A percentile compares a stretch with the other conserved stretches of the same genome.
Evolutionary conservation across 2,329 filamentous ascomycete genomes (phyloP).

Genomic region (Myriosclerotinia curreyana): DNA sequence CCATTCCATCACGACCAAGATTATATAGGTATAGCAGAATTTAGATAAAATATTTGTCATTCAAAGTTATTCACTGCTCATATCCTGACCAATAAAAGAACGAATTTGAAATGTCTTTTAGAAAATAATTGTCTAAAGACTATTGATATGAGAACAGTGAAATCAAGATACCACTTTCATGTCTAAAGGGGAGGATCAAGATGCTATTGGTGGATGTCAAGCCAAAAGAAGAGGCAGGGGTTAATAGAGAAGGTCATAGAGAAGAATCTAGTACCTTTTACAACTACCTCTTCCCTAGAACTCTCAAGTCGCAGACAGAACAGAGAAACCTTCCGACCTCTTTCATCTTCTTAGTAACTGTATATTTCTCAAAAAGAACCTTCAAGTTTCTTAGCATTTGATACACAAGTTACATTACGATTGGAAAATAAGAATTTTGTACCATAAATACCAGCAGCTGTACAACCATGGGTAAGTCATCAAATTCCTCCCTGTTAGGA

Average conservation of each 20-base stretch:
- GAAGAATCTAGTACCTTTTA: background rate
- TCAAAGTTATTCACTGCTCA: background rate
- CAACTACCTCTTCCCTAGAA: background rate
- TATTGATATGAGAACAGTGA: background rate
- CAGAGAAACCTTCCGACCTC: background rate
- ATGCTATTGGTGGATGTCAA: background rate
- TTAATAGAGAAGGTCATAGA: background rate
- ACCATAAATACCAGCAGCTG: background rate
- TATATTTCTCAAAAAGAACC: background rate
- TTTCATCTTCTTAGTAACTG: background rate
- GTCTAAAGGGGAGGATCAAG: background rate
- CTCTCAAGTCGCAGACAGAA: background rate
- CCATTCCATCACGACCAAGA: background rate
- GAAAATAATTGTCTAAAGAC: background rate
- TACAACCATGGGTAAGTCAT: background rate
- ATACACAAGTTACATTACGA: background rate
- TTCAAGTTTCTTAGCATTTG: background rate
- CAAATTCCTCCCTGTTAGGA: background rate
- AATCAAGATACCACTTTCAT: background rate
- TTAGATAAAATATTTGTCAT: background rate
- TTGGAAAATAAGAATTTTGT: background rate
- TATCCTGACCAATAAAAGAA: background rate
- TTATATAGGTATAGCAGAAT: background rate
- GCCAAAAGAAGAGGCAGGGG: background rate
- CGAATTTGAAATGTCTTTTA: background rate